A percentile compares a stretch with the other conserved stretches of the same genome.
These are phyloP conservation scores for Pythium apleroticum DNA, from an alignment of 352 stramenopile species.

Conservation along the genomic window DNA sequence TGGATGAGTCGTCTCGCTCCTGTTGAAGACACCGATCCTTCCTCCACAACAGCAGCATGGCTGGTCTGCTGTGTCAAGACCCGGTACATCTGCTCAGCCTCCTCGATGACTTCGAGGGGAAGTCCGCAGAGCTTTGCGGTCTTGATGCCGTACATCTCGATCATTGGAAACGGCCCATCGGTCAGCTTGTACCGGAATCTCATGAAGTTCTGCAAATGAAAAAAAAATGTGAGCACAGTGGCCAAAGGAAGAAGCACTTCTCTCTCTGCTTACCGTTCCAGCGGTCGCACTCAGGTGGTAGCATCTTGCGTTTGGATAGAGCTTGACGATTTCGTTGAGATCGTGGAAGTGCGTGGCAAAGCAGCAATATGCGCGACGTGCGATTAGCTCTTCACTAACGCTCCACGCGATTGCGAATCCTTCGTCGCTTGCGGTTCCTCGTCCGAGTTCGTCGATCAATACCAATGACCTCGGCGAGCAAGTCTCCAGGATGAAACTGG, in stretches of 20 bases:
- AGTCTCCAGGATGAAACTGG: slow-evolving; percentile 81
- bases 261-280: slow-evolving; percentile 36
- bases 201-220: slow-evolving; percentile 44
- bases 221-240: not conserved
- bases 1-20: slow-evolving; percentile 65
- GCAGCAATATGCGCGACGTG: slow-evolving; percentile 67
- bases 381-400: slow-evolving; percentile 81
- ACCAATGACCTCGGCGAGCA: slow-evolving; percentile 74
- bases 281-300: slow-evolving; percentile 64
- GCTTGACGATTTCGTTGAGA: slow-evolving; percentile 54
- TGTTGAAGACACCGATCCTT: slow-evolving; percentile 13
- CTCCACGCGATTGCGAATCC: slow-evolving; percentile 89
- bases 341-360: slow-evolving; percentile 92
- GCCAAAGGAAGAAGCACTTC: not conserved
- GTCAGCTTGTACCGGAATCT: slow-evolving; percentile 68
- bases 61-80: slow-evolving; percentile 29
- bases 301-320: slow-evolving; percentile 68
- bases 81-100: slow-evolving; percentile 51
- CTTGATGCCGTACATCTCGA: slow-evolving; percentile 82
- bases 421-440: slow-evolving; percentile 89
- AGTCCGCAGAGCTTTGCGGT: slow-evolving; percentile 76
- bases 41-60: slow-evolving; percentile 15
- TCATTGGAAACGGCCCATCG: slow-evolving; percentile 56
- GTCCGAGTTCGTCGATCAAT: slow-evolving; percentile 90
- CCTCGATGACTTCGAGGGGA: slow-evolving; percentile 54